Conservation (phyloP, 2,329 filamentous ascomycete species). For the Diaporthe sp. region DNA sequence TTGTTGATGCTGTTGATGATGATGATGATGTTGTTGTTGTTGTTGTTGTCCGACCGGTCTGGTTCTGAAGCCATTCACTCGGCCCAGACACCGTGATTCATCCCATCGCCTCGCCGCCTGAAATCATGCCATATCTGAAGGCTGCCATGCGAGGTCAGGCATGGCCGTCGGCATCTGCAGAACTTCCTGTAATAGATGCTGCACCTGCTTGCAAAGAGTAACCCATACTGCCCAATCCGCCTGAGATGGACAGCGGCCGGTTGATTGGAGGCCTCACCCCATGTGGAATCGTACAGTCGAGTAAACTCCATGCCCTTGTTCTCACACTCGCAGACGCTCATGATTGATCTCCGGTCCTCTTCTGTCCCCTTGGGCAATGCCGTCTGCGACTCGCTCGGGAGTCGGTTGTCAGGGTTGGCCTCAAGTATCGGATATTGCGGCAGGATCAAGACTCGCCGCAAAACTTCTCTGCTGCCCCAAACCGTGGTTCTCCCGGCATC, state of each 20-base stretch:
- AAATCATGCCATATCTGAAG: background rate
- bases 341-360: background rate
- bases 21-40: background rate
- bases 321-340: background rate
- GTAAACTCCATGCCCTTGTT: background rate
- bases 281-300: background rate
- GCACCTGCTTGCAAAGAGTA: background rate
- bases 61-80: background rate
- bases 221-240: background rate
- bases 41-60: background rate
- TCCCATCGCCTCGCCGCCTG: background rate
- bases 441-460: background rate
- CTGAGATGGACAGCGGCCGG: background rate
- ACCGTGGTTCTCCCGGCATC: background rate
- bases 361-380: background rate
- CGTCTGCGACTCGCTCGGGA: background rate
- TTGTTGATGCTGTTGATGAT: background rate
- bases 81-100: background rate
- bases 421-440: background rate
- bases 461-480: background rate
- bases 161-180: background rate
- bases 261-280: background rate
- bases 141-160: slow-evolving; percentile 1
- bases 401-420: background rate
- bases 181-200: background rate